Conservation (phyloP, 2,329 filamentous ascomycete species). For the Fusarium domesticum region DNA sequence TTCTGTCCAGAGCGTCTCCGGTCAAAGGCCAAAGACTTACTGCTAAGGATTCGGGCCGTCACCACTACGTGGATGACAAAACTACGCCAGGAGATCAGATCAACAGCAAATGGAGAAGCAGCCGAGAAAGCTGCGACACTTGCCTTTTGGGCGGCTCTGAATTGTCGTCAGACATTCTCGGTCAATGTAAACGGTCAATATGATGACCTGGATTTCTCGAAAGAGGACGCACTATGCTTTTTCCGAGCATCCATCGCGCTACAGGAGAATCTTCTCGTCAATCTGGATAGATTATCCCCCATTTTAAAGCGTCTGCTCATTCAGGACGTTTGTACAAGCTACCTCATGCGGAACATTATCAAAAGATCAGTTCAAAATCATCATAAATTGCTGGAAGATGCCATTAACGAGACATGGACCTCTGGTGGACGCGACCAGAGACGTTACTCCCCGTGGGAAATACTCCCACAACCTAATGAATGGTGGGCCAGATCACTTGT, state of each 20-base stretch:
- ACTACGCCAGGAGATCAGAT: slow-evolving; percentile 45
- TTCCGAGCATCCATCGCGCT: slow-evolving; percentile 27
- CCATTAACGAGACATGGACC: slow-evolving; percentile 18
- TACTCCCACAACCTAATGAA: neutral
- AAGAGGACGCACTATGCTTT: slow-evolving; percentile 14
- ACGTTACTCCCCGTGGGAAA: slow-evolving; percentile 7
- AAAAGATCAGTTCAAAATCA: neutral
- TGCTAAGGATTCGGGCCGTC: slow-evolving; percentile 42
- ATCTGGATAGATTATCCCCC: slow-evolving; percentile 9
- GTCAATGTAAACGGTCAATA: slow-evolving; percentile 1
- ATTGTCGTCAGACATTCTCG: slow-evolving; percentile 47
- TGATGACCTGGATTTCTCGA: neutral
- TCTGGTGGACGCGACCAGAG: neutral
- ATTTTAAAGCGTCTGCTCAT: slow-evolving; percentile 12
- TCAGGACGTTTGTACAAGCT: slow-evolving; percentile 19
- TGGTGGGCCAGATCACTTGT: slow-evolving; percentile 12
- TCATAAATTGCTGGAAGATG: slow-evolving; percentile 20
- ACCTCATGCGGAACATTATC: slow-evolving; percentile 3
- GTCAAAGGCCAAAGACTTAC: slow-evolving; percentile 27
- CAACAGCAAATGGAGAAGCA: slow-evolving; percentile 35
- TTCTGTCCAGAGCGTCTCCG: slow-evolving; percentile 5
- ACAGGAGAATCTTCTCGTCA: slow-evolving; percentile 26
- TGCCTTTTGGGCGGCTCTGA: slow-evolving; percentile 52
- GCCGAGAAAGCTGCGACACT: slow-evolving; percentile 37
- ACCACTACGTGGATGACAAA: slow-evolving; percentile 48